Evolutionary conservation across 768 basidiomycete genomes (phyloP).

Genomic region (Russula vinacea): DNA sequence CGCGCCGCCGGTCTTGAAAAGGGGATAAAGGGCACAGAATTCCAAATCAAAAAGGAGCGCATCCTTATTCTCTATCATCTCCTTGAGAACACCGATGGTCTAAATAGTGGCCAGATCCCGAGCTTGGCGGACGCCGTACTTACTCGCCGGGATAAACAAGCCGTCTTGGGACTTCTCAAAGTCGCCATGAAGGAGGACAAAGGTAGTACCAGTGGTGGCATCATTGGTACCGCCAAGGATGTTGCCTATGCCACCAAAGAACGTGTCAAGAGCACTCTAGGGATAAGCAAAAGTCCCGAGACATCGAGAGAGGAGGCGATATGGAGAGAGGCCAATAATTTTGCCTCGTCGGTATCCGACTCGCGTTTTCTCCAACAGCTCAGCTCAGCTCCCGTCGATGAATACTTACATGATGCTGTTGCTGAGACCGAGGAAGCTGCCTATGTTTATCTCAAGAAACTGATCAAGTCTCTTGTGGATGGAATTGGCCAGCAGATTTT

Average conservation of each 20-base stretch:
- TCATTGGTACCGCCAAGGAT: background rate
- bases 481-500: constrained; percentile 3
- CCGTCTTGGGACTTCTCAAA: background rate
- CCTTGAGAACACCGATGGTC: background rate
- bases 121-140: constrained; percentile 2
- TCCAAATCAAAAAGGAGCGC: constrained; percentile 13
- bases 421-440: constrained; percentile 10
- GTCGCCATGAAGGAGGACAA: background rate
- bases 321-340: constrained; percentile 5
- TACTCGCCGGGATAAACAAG: background rate
- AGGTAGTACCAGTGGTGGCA: background rate
- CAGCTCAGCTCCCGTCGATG: background rate
- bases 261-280: background rate
- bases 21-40: background rate
- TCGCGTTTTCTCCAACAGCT: constrained; percentile 17
- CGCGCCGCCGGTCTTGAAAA: constrained; percentile 11
- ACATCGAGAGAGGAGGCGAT: constrained; percentile 7
- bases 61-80: constrained; percentile 7
- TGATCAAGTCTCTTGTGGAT: constrained; percentile 9
- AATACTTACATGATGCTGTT: background rate
- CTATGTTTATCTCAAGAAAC: constrained; percentile 4
- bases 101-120: background rate
- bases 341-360: constrained; percentile 12
- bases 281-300: background rate
- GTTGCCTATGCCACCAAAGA: background rate